Evolutionary conservation across 2,329 filamentous ascomycete genomes (phyloP).

Genomic region (Gaeumannomyces tritici): DNA sequence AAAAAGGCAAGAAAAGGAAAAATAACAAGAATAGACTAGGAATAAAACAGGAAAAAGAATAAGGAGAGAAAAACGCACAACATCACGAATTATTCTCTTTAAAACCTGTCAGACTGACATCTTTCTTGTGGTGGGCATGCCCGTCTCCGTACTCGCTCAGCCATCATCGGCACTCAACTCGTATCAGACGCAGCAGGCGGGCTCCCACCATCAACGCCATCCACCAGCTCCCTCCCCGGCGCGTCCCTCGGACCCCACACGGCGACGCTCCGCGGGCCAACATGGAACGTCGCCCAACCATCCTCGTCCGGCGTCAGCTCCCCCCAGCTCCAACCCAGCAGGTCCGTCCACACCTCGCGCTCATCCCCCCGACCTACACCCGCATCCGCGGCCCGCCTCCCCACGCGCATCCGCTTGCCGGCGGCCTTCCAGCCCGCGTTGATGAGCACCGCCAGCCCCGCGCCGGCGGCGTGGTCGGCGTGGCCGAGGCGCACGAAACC

Average conservation of each 20-base stretch:
- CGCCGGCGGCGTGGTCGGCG: conserved; percentile 34
- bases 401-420: conserved; percentile 52
- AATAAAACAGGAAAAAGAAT: too few relatives aligned
- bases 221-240: conserved; percentile 30
- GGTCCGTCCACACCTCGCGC: conserved; percentile 55
- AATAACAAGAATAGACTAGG: too few relatives aligned
- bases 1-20: too few relatives aligned
- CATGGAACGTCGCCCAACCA: conserved; percentile 50
- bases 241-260: conserved; percentile 52
- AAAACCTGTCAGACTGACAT: too few relatives aligned
- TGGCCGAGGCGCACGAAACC: conserved; percentile 45
- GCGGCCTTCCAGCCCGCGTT: conserved; percentile 36
- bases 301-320: conserved; percentile 48
- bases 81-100: too few relatives aligned
- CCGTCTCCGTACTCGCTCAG: too few relatives aligned
- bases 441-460: conserved; percentile 47
- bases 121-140: too few relatives aligned
- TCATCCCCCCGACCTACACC: conserved; percentile 48
- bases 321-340: conserved; percentile 43
- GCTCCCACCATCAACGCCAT: background rate
- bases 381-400: conserved; percentile 49
- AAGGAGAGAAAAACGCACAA: too few relatives aligned
- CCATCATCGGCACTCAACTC: too few relatives aligned
- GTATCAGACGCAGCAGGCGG: too few relatives aligned
- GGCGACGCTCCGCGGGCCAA: conserved; percentile 41